Evolutionary conservation across 768 basidiomycete species (phyloP), one percentile per base, ranked within the genome.

Genomic region (Nidularia pulvinata): DNA sequence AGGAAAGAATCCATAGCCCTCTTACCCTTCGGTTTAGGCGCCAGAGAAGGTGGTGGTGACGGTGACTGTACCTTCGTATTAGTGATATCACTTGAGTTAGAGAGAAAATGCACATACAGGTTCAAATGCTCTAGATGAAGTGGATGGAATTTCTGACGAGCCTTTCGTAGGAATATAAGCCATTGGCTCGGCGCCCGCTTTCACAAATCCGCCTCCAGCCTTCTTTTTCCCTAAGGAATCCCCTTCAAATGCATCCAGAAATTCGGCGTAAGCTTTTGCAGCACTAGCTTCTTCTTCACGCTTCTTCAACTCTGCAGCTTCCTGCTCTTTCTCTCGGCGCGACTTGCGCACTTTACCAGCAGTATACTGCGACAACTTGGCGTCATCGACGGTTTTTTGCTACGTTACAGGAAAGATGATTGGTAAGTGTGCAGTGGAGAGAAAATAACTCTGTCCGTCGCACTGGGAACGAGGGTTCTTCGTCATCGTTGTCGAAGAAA

Each of bases 1-100:
- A 99, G 75, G 66, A 98, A 99, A 1, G 88, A 71, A 69, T 98
- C 95, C 93, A 98, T 98, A 1, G 91, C 93, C 49, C 96, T 84
- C 67, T 93, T 97, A 2, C 97, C 97, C 67, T 93, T 97, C 0
- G 91, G 87, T 65, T 86, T 93, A 1, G 86, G 81, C 5, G 67
- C 73, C 54, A 62, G 65, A 22, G 67, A 55, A 11, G 75, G 61
- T 0, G 82, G 75, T 3, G 87, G 83, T 22, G 91, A 86, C n/a
- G 82, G 80, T 0, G 79, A 77, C 81, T 88, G 49, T 45, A 61
- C 11, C 49, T 30, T 46, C 3, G 25, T 48, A n/a, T 44, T 35
- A 50, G 48, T 37, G 13, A 36, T 33, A 48, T 43, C 14, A 52
- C 25, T 30, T 30, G 25, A 30, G 25, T 33, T 48, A 34, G 35